Evolutionary conservation across 305 asterid species (phyloP), one percentile per base, ranked within the genome.

Genomic region (Fraxinus xanthoxyloides): DNA sequence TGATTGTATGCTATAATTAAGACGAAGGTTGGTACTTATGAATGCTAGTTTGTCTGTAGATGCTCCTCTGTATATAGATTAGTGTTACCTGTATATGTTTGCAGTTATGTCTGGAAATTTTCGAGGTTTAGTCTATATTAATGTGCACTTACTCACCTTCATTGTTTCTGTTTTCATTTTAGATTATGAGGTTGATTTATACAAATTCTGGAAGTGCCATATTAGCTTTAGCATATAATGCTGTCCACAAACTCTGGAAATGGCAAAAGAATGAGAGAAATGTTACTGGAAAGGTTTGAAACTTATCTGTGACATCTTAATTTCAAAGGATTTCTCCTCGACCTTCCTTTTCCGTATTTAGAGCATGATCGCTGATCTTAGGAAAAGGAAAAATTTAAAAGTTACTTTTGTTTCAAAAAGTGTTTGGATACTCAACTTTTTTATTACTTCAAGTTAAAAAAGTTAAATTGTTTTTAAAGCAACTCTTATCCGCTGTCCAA

Each of bases 201-300:
- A 90, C 93, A 83, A 87, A 89, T 86, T 87, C 93, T 63, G 97
- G 95, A 76, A 87, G 85, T 78, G 86, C 92, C 43, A 89, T 93
- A 69, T 80, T 93, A 82, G 94, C 95, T 43, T 79, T 93, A 79
- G 91, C 92, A 48, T 85, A 86, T 77, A 92, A 93, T 81, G 97
- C 92, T 3, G 90, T 87, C 63, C 98, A 92, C 92, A 91, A 90
- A 84, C 91, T 91, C 5, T 93, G 97, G 98, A 93, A 91, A 85
- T 92, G 95, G 97, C 89, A 85, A 80, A 80, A 85, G 19, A 89
- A 72, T 77, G 94, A 89, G 63, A 80, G 83, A 77, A 90, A 89
- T 73, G 19, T 54, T 36, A 59, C 82, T 31, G 96, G 92, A 83
- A 90, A 87, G 93, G 93, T 89, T 87, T 77, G 77, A 24, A 74